These are phyloP conservation scores for Fusarium clavum DNA, from an alignment of 2,329 filamentous ascomycete species.

Conservation along the genomic window DNA sequence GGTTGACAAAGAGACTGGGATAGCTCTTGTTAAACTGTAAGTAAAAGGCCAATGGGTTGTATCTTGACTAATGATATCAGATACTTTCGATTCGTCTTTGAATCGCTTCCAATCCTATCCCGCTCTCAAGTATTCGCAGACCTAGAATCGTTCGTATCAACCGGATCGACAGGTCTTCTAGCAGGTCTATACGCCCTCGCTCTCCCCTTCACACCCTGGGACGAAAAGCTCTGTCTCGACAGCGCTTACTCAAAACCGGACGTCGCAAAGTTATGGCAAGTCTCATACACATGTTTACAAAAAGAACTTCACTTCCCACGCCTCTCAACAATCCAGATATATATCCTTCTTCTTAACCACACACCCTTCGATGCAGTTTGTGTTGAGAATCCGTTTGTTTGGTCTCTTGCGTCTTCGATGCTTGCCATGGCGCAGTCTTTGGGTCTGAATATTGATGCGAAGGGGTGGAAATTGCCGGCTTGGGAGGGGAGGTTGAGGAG, in stretches of 20 bases:
- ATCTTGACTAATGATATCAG: background rate
- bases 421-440: constrained; percentile 6
- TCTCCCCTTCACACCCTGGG: constrained; percentile 8
- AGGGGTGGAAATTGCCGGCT: background rate
- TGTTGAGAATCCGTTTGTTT: background rate
- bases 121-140: background rate
- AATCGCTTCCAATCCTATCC: background rate
- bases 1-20: constrained; percentile 1
- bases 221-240: constrained; percentile 11
- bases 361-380: background rate
- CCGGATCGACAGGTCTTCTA: background rate
- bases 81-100: constrained; percentile 4
- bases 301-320: constrained; percentile 4
- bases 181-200: constrained; percentile 5
- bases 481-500: background rate
- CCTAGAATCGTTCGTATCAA: background rate
- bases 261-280: background rate
- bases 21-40: constrained; percentile 2
- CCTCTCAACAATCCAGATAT: background rate
- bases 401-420: background rate
- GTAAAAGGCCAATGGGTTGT: background rate
- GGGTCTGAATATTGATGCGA: background rate
- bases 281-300: background rate
- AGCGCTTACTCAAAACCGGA: constrained; percentile 3
- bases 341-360: background rate